Evolutionary conservation across 2,329 filamentous ascomycete genomes (phyloP), one percentile per base, ranked within the genome.

Genomic region (Macrophomina tecta): DNA sequence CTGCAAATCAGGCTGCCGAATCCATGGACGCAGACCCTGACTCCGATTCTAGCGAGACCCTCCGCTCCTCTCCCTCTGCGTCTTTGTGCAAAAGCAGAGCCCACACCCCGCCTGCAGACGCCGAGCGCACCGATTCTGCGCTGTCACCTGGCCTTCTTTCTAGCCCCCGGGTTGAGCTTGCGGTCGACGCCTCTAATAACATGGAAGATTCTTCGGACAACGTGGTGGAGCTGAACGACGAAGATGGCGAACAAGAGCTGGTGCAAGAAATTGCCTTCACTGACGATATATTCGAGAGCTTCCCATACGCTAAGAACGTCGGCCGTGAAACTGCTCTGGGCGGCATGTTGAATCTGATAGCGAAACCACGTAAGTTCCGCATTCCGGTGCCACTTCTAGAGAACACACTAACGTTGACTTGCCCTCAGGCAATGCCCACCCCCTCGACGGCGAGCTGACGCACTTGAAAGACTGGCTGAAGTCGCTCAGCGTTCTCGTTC

Each of bases 141-240:
- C 34, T 65, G 1, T 67, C 71, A 7, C 62, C 68, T 36, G 32
- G 11, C 45, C 69, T 69, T 36, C 71, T 69, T 42, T 77, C 76
- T 63, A 75, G 76, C 32, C 77, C 75, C 58, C 74, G 80, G 42
- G 75, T 82, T 68, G 73, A 78, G 51, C 73, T 82, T 28, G 73
- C 78, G 49, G 74, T 72, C 51, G 76, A 79, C 28, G 75, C 77
- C 12, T 36, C 49, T 48, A 65, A 67, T n/a, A 67, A 69, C 42
- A 72, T 73, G 61, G 69, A 68, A n/a, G 70, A 72, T 36, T 70
- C 69, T 63, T 63, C 8, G 42, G 53, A 64, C 36, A 51, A 65
- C 7, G 28, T 56, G 56, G 71, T 70, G n/a, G 45, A 65, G 30
- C 66, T 70, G 12, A 65, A 68, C 36, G 67, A 65, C 36, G 66